These are phyloP conservation scores for Kuraishia ogatae DNA, from an alignment of 805 yeast species.

Conservation along the genomic window DNA sequence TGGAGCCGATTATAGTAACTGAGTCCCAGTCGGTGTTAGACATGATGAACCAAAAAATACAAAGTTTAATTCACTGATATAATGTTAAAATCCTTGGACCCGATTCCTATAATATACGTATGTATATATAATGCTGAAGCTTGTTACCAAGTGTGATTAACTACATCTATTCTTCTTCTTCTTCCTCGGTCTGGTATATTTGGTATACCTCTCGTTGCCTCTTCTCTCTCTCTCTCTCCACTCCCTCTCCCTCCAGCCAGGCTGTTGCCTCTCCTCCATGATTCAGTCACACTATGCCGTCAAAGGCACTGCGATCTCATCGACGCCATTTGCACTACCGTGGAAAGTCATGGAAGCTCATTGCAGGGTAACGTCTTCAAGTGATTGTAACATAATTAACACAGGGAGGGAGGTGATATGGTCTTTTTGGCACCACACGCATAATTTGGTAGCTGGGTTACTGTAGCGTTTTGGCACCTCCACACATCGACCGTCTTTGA, in stretches of 20 bases:
- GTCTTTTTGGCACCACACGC: too few relatives aligned
- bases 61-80: too few relatives aligned
- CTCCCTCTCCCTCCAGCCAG: too few relatives aligned
- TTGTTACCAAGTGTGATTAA: neutral
- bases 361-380: neutral
- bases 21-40: constrained; percentile 76
- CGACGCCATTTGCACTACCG: neutral
- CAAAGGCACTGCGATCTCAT: neutral
- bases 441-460: too few relatives aligned
- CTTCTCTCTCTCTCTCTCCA: too few relatives aligned
- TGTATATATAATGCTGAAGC: too few relatives aligned
- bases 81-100: too few relatives aligned
- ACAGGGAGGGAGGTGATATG: too few relatives aligned
- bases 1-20: constrained; percentile 82
- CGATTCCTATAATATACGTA: neutral
- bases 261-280: neutral
- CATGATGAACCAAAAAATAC: neutral
- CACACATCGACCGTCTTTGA: too few relatives aligned
- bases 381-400: too few relatives aligned
- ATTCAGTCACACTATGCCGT: neutral
- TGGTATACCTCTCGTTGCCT: too few relatives aligned
- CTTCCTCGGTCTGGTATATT: neutral
- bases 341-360: neutral
- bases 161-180: neutral
- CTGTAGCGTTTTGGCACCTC: too few relatives aligned